Base-by-base conservation (phyloP, 2,329 filamentous ascomycete species). In the Cladosporium halotolerans region DNA sequence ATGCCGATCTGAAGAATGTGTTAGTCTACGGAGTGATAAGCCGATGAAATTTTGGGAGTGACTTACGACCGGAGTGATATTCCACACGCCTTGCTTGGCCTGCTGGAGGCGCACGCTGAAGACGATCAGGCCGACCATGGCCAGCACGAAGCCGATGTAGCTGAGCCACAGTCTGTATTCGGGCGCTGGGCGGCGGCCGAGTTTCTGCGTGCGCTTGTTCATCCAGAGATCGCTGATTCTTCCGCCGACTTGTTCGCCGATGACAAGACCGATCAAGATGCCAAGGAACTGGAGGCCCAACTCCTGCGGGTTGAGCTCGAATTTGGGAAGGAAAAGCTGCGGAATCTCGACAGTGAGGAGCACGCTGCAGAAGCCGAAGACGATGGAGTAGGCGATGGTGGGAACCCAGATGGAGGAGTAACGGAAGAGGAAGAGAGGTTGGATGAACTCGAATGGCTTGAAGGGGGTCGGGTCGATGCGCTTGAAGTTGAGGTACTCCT, bases 191-290 rank as follows among this genome's bases (percentile, higher is more conserved):
- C 55, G 53, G 2, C 61, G 60, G 3, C 64, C 64, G 14, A 66
- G 62, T 33, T 64, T 64, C 33, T 70, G 71, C 8, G 70, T 67
- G 3, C 69, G 64, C 16, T 68, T 58, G 46, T 68, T 69, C 73
- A 79, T 79, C 76, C 75, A 83, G 34, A 66, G 68, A 62, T 83
- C 79, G 4, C 75, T 79, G 23, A 76, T 60, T 31, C 72, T 69
- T 1, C 79, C 80, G 43, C 79, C 80, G 7, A 82, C 62, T 60
- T 81, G 79, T 63, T 84, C 81, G 16, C 81, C 81, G 9, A 83
- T 69, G 4, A 83, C 63, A 1, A 74, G 76, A 1, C 81, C 80
- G 33, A 83, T 71, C 45, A 84, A 79, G 45, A 82, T 69, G 3
- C 75, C 75, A 7, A 82, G 66, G 59, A 79, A 81, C 55, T 83